These are phyloP conservation scores for Neopestalotiopsis clavispora DNA, from an alignment of 2,329 filamentous ascomycete genomes.

Conservation along the genomic window DNA sequence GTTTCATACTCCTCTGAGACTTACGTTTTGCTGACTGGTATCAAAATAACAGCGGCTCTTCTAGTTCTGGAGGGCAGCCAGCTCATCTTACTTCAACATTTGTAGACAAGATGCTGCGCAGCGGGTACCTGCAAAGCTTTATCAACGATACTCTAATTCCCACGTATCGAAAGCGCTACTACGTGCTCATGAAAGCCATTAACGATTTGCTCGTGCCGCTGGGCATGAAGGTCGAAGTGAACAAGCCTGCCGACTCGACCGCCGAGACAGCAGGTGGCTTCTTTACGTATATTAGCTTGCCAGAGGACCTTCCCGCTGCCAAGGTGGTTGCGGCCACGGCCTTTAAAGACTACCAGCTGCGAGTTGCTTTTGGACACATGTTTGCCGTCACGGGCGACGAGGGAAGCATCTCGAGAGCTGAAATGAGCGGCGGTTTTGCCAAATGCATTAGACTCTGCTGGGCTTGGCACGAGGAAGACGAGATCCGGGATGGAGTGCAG, in stretches of 20 bases:
- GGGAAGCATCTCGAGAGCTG: slow-evolving; percentile 34
- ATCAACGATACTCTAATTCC: slow-evolving; percentile 59
- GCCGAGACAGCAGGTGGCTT: slow-evolving; percentile 58
- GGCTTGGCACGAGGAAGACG: slow-evolving; percentile 60
- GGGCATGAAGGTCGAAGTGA: slow-evolving; percentile 24
- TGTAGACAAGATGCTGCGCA: slow-evolving; percentile 54
- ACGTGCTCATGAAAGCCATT: slow-evolving; percentile 26
- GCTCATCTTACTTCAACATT: slow-evolving; percentile 34
- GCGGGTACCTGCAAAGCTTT: slow-evolving; percentile 56
- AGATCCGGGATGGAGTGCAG: slow-evolving; percentile 59
- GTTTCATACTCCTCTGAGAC: not conserved
- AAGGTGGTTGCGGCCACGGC: slow-evolving; percentile 49
- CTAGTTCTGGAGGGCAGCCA: slow-evolving; percentile 35
- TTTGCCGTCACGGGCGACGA: slow-evolving; percentile 51
- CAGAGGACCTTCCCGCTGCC: slow-evolving; percentile 42
- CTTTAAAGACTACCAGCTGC: slow-evolving; percentile 58
- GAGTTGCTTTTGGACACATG: slow-evolving; percentile 58
- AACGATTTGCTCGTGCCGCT: slow-evolving; percentile 26
- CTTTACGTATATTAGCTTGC: slow-evolving; percentile 68
- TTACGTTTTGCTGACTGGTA: not conserved
- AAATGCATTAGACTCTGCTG: slow-evolving; percentile 58
- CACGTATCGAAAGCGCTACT: slow-evolving; percentile 48
- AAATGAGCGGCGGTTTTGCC: slow-evolving; percentile 44
- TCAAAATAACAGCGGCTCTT: slow-evolving; percentile 24
- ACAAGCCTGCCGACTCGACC: slow-evolving; percentile 10